phyloP scores from a whole-genome alignment of 371 early-diverging fungal species.

The Nematocida sp. region DNA sequence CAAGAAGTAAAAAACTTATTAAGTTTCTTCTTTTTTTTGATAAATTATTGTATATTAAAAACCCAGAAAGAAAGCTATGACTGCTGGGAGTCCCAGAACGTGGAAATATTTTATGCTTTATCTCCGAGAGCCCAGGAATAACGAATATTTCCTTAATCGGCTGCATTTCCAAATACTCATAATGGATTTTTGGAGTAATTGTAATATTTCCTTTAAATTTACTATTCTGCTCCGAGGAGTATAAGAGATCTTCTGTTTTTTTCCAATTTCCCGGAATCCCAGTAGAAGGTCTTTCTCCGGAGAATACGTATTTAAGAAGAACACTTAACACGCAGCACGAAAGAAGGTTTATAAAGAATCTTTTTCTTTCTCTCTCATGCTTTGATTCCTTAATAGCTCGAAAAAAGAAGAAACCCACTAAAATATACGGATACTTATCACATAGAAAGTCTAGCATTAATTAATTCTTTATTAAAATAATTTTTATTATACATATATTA shows the following conservation, averaged over 20 bases:
- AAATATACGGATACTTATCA: too few species aligned
- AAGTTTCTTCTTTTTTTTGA: not conserved
- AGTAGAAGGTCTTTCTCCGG: not conserved
- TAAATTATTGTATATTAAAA: not conserved
- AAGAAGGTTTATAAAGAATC: constrained; percentile 8
- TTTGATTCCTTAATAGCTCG: too few species aligned
- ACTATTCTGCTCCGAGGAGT: too few species aligned
- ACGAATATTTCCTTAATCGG: constrained; percentile 20
- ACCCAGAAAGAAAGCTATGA: constrained; percentile 43
- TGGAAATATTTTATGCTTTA: constrained; percentile 12
- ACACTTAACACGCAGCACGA: constrained; percentile 36
- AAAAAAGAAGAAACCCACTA: too few species aligned
- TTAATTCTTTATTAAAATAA: too few species aligned
- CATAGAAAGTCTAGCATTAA: too few species aligned
- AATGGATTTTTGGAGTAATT: too few species aligned
- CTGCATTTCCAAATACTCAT: constrained; percentile 12
- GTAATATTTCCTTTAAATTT: too few species aligned
- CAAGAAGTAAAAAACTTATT: not conserved
- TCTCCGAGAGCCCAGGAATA: constrained; percentile 10
- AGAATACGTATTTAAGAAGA: constrained; percentile 36
- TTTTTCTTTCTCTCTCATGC: too few species aligned
- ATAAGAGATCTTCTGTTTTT: not conserved
- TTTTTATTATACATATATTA: too few species aligned
- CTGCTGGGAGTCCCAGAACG: constrained; percentile 47
- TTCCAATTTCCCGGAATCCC: constrained; percentile 31